These are phyloP conservation scores for Hypoxylon sp. DNA, from an alignment of 2,329 filamentous ascomycete species.

Conservation along the genomic window DNA sequence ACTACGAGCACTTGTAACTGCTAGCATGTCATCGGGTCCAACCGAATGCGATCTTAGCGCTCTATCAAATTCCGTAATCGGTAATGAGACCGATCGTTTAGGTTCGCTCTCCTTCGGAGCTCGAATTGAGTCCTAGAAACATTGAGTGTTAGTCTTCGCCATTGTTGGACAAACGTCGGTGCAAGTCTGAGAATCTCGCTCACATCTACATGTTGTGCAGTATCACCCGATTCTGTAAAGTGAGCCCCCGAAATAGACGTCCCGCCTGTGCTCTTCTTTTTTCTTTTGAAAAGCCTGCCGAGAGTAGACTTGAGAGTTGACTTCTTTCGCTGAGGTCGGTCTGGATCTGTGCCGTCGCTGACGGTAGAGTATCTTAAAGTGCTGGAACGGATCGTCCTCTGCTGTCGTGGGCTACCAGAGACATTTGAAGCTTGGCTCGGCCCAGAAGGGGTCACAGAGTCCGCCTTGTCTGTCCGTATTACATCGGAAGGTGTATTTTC, in stretches of 20 bases:
- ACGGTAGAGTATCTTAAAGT: slow-evolving; percentile 64
- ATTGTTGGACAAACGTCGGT: background rate
- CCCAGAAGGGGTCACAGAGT: slow-evolving; percentile 45
- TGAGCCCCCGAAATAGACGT: slow-evolving; percentile 51
- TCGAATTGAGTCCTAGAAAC: slow-evolving; percentile 57
- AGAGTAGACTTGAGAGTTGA: slow-evolving; percentile 70
- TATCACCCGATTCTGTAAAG: slow-evolving; percentile 48
- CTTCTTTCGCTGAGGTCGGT: slow-evolving; percentile 67
- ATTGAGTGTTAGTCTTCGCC: slow-evolving; percentile 12
- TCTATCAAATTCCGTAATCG: slow-evolving; percentile 72
- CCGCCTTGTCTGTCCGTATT: slow-evolving; percentile 44
- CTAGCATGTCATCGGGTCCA: slow-evolving; percentile 68
- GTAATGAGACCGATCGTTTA: slow-evolving; percentile 71
- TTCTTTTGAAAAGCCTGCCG: slow-evolving; percentile 71
- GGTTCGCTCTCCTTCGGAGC: slow-evolving; percentile 56
- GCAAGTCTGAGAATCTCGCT: slow-evolving; percentile 51
- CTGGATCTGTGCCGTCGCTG: slow-evolving; percentile 60
- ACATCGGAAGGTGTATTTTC: slow-evolving; percentile 44
- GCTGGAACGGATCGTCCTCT: slow-evolving; percentile 58
- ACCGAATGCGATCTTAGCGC: slow-evolving; percentile 74
- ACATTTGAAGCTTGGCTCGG: slow-evolving; percentile 50
- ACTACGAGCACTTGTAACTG: slow-evolving; percentile 68
- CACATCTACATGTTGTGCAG: slow-evolving; percentile 65
- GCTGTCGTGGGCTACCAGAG: slow-evolving; percentile 52
- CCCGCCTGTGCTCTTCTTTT: slow-evolving; percentile 63